Conservation (phyloP, 2,329 filamentous ascomycete species). For the Aureobasidium sp. region DNA sequence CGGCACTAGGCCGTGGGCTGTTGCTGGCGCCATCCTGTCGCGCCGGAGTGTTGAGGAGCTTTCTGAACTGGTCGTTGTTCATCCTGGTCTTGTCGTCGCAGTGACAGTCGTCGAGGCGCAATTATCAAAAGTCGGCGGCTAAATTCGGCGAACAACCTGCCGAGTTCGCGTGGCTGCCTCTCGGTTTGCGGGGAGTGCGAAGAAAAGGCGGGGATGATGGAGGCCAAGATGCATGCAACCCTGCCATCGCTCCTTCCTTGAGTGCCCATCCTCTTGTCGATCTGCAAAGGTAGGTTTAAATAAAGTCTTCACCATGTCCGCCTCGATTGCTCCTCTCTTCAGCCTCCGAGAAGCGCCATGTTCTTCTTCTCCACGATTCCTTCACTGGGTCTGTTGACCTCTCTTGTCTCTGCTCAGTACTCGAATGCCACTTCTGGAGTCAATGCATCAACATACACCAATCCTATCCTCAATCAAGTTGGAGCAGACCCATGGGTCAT, state of each 20-base stretch:
- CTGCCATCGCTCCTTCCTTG: not conserved
- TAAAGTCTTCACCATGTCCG: not conserved
- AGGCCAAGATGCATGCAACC: not conserved
- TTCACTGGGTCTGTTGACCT: not conserved
- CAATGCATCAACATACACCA: slow-evolving; percentile 35
- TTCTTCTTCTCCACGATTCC: not conserved
- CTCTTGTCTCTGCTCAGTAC: not conserved
- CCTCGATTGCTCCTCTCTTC: not conserved
- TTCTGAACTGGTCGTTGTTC: slow-evolving; percentile 95
- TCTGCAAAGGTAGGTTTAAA: slow-evolving; percentile 2
- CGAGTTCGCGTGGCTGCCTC: slow-evolving; percentile 2
- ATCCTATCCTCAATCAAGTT: slow-evolving; percentile 36
- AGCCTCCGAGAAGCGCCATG: not conserved
- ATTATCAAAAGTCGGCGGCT: slow-evolving; percentile 5
- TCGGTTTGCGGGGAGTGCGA: slow-evolving; percentile 1
- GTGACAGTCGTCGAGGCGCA: not conserved
- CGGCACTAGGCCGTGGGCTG: slow-evolving; percentile 29
- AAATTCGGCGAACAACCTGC: slow-evolving; percentile 4
- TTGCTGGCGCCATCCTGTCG: slow-evolving; percentile 28
- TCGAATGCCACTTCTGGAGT: not conserved
- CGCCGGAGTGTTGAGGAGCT: slow-evolving; percentile 54
- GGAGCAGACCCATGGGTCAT: slow-evolving; percentile 44
- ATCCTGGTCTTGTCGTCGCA: slow-evolving; percentile 42
- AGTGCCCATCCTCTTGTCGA: not conserved
- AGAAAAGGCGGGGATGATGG: not conserved